Evolutionary conservation across 768 basidiomycete species (phyloP).

Genomic region (Lactarius deliciosus): DNA sequence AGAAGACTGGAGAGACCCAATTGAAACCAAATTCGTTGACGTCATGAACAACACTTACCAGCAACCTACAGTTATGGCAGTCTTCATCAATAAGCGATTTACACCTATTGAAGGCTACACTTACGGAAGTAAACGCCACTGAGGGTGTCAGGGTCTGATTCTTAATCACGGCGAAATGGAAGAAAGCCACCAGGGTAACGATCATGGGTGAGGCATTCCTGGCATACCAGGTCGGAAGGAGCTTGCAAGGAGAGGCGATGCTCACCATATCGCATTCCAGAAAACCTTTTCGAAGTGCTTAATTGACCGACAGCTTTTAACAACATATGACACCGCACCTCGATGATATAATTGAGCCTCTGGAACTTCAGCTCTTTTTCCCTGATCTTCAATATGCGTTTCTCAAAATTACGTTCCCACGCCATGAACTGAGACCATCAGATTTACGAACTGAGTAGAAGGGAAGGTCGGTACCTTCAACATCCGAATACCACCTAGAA

Average conservation of each 20-base stretch:
- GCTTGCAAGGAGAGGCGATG: conserved; percentile 3
- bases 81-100: not conserved
- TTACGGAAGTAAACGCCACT: conserved; percentile 68
- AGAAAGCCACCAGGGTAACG: conserved; percentile 52
- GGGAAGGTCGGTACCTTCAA: conserved; percentile 51
- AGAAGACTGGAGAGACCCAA: conserved; percentile 56
- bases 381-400: conserved; percentile 66
- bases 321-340: conserved; percentile 43
- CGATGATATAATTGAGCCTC: conserved; percentile 82
- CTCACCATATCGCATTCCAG: conserved; percentile 56
- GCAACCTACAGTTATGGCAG: conserved; percentile 38
- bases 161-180: conserved; percentile 70
- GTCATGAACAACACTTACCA: conserved; percentile 34
- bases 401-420: conserved; percentile 89
- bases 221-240: not conserved
- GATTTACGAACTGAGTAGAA: not conserved
- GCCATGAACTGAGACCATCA: conserved; percentile 76
- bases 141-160: conserved; percentile 73
- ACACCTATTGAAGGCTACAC: conserved; percentile 1
- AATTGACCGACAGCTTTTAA: not conserved
- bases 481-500: conserved; percentile 88
- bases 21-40: not conserved
- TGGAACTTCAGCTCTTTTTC: conserved; percentile 83
- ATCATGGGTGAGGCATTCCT: conserved; percentile 49
- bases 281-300: conserved; percentile 35